Evolutionary conservation across 1,139 yeast species (phyloP).

Genomic region (Protomyces gravidus): DNA sequence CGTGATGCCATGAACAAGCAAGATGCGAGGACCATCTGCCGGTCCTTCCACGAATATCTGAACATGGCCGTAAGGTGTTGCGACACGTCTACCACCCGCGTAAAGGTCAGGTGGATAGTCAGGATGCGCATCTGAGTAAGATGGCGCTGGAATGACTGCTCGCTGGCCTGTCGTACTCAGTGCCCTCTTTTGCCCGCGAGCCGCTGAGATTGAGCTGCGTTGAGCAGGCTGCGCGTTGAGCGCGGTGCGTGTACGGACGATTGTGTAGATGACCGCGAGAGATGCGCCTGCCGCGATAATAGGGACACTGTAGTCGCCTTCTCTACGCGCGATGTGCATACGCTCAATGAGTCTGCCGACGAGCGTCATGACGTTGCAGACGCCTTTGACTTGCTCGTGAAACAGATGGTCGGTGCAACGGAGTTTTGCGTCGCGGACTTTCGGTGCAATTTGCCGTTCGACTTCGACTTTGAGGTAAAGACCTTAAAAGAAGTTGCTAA

Average conservation of each 20-base stretch:
- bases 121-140: background rate
- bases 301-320: background rate
- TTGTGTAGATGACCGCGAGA: background rate
- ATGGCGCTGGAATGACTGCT: background rate
- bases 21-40: slow-evolving; percentile 15
- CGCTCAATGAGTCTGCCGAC: background rate
- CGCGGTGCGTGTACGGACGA: background rate
- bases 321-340: background rate
- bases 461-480: background rate
- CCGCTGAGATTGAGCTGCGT: background rate
- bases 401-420: background rate
- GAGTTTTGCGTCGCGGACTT: no score
- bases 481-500: background rate
- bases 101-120: slow-evolving; percentile 8
- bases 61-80: slow-evolving; percentile 21
- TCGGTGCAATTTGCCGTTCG: no score
- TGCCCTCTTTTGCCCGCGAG: no score
- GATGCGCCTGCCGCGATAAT: background rate
- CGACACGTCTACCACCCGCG: slow-evolving; percentile 7
- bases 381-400: no score
- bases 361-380: background rate
- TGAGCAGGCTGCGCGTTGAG: background rate
- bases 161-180: background rate
- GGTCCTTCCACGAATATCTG: slow-evolving; percentile 16
- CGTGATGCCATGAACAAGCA: slow-evolving; percentile 28